A percentile compares a stretch with the other conserved stretches of the same genome.
Conservation (phyloP, 306 rosid species). For the Inga oerstediana region DNA sequence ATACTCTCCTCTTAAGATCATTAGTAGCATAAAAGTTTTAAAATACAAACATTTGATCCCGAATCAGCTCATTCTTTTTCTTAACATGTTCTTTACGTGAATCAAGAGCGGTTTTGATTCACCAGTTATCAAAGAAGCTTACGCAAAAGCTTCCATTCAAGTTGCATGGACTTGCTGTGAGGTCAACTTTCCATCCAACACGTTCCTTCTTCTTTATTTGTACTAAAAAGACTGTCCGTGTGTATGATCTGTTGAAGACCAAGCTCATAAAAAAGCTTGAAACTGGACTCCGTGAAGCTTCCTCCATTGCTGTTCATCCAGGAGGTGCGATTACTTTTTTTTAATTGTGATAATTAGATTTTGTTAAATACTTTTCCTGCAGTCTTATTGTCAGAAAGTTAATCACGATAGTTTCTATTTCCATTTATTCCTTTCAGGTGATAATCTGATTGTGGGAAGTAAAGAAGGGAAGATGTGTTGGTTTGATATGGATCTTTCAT, state of each 20-base stretch:
- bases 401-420: slow-evolving; percentile 7
- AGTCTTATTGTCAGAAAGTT: slow-evolving; percentile 7
- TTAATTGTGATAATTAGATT: not conserved
- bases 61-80: slow-evolving; percentile 39
- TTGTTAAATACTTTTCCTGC: slow-evolving; percentile 16
- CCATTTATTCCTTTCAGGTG: slow-evolving; percentile 62
- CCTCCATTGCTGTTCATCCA: slow-evolving; percentile 91
- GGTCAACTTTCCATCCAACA: slow-evolving; percentile 83
- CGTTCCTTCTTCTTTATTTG: slow-evolving; percentile 77
- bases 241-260: slow-evolving; percentile 70
- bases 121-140: slow-evolving; percentile 76
- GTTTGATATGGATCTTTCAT: slow-evolving; percentile 98
- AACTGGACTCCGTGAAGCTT: slow-evolving; percentile 86
- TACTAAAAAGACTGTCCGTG: slow-evolving; percentile 74
- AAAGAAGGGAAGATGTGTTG: slow-evolving; percentile 94
- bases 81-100: slow-evolving; percentile 83
- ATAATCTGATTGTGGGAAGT: slow-evolving; percentile 94
- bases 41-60: not conserved
- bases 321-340: slow-evolving; percentile 56
- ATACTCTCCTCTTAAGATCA: not conserved
- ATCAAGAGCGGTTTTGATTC: slow-evolving; percentile 80
- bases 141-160: slow-evolving; percentile 80
- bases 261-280: slow-evolving; percentile 74
- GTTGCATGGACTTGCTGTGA: slow-evolving; percentile 85
- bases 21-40: not conserved